Evolutionary conservation across 768 basidiomycete species (phyloP), one percentile per base, ranked within the genome.

Genomic region (Lactarius trivialis): DNA sequence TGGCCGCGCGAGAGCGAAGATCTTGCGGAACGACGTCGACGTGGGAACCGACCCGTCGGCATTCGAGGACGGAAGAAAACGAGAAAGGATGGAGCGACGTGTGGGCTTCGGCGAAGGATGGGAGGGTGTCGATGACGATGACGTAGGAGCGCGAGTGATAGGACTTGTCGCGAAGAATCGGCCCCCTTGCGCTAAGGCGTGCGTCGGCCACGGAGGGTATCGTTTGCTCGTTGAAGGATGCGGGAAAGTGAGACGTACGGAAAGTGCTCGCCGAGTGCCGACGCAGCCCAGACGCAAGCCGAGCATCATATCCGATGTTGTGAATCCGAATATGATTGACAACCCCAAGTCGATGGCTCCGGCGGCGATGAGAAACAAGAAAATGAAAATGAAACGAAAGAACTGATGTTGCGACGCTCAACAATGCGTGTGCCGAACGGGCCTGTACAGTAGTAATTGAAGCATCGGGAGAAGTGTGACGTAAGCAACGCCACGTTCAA

Each of bases 1-100:
- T 1, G 93, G 89, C 69, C 77, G 85, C 0, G 93, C 93, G 43
- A 98, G 83, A 0, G 85, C 76, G 12, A 88, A 67, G 36, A 98
- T 85, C 72, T 91, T 90, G 65, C 80, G 77, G 63, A 93, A 80
- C 1, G 88, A 91, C 1, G 89, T 85, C 9, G 79, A 73, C 48
- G 77, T 86, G 12, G 79, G 73, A 53, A 77, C 77, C 50, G 78
- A 65, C 26, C 33, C 39, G 43, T 43, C 66, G 36, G 48, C 6
- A 33, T 50, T 37, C 21, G 59, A 33, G 2, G 34, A 21, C 3
- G 64, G 52, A 26, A 65, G 53, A 49, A 65, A 7, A 33, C 64
- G 64, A 17, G 61, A 64, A 49, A 65, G 53, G 24, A 65, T 24
- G 26, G 64, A 55, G 24, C 19, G 56, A 41, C 36, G 60, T 21